Conservation (phyloP, 2,329 filamentous ascomycete species). For the Aspergillus fijiensis region DNA sequence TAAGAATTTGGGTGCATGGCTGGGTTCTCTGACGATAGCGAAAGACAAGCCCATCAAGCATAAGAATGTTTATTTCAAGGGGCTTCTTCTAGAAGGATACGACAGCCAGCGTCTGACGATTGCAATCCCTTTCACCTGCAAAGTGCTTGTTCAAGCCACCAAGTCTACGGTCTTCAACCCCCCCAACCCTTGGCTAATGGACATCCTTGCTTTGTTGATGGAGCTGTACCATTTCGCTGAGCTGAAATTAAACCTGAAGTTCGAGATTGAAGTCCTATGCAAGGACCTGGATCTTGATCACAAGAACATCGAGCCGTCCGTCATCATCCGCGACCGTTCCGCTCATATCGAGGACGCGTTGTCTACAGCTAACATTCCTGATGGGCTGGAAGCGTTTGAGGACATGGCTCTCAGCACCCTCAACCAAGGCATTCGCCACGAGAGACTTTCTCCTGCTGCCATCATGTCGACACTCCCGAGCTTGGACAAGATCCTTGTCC, state of each 20-base stretch:
- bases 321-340: constrained; percentile 75
- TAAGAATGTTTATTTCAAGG: constrained; percentile 95
- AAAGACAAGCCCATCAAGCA: constrained; percentile 94
- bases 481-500: constrained; percentile 72
- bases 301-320: constrained; percentile 83
- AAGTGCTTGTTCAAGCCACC: constrained; percentile 81
- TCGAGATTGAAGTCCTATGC: constrained; percentile 97
- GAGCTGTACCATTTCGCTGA: constrained; percentile 93
- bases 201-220: constrained; percentile 85
- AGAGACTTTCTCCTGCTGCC: constrained; percentile 72
- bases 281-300: constrained; percentile 90
- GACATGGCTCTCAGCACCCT: constrained; percentile 76
- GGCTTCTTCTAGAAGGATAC: constrained; percentile 87
- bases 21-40: constrained; percentile 88
- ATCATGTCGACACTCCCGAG: constrained; percentile 82
- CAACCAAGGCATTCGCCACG: constrained; percentile 64
- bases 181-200: constrained; percentile 97
- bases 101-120: constrained; percentile 88
- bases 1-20: constrained; percentile 91
- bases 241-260: constrained; percentile 93
- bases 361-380: constrained; percentile 58
- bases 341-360: constrained; percentile 61
- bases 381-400: constrained; percentile 77
- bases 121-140: constrained; percentile 96
- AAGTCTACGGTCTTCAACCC: constrained; percentile 87